Conservation (phyloP, 495 filamentous ascomycete genomes). For the Neurospora intermedia region DNA sequence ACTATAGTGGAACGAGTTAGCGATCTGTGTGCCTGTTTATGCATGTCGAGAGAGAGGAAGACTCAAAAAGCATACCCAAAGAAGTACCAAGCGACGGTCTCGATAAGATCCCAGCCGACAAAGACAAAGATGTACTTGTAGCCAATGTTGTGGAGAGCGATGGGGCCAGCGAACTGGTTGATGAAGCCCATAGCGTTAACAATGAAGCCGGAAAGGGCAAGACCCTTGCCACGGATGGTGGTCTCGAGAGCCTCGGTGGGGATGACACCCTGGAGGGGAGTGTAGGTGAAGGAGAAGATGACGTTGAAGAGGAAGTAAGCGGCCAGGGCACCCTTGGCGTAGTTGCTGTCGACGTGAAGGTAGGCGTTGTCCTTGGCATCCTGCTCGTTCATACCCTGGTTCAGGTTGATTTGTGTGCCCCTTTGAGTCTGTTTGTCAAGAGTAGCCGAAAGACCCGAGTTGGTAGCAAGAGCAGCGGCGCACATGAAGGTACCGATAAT, state of each 20-base stretch:
- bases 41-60: not conserved
- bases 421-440: slow-evolving; percentile 29
- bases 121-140: slow-evolving; percentile 43
- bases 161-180: slow-evolving; percentile 41
- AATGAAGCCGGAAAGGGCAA: slow-evolving; percentile 35
- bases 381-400: not conserved
- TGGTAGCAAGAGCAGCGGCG: slow-evolving; percentile 38
- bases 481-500: slow-evolving; percentile 35
- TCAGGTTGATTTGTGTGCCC: not conserved
- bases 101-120: slow-evolving; percentile 35
- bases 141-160: slow-evolving; percentile 35
- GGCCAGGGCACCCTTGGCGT: slow-evolving; percentile 34
- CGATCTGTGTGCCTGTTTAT: slow-evolving; percentile 3
- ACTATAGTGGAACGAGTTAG: slow-evolving; percentile 13
- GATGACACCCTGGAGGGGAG: slow-evolving; percentile 49
- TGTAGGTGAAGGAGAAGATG: slow-evolving; percentile 50
- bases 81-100: slow-evolving; percentile 35
- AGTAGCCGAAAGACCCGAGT: slow-evolving; percentile 32
- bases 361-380: slow-evolving; percentile 3
- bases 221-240: slow-evolving; percentile 39
- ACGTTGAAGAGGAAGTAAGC: slow-evolving; percentile 50
- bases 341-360: slow-evolving; percentile 20
- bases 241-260: slow-evolving; percentile 45
- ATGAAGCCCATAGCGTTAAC: slow-evolving; percentile 37
- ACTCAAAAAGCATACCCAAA: slow-evolving; percentile 32